Percentiles rank a stretch among this genome's conserved stretches.
phyloP scores from a whole-genome alignment of 2,329 filamentous ascomycete genomes.

The Neonectria coccinea region DNA sequence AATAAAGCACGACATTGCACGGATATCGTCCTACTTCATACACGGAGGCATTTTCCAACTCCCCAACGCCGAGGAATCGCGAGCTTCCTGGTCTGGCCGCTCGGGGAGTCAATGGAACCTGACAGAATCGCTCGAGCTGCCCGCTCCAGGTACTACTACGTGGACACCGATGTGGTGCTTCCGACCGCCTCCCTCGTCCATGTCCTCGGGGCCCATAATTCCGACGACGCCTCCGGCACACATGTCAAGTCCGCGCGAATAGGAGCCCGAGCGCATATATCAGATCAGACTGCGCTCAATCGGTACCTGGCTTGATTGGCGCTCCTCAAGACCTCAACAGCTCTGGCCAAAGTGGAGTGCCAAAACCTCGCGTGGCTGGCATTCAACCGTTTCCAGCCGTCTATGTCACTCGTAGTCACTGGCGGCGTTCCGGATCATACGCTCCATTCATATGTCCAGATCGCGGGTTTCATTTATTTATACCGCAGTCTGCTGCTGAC shows the following conservation, averaged over 20 bases:
- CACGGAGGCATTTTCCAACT: too few relatives aligned
- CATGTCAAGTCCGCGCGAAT: slow-evolving; percentile 35
- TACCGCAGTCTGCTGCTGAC: slow-evolving; percentile 10
- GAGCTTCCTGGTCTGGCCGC: too few relatives aligned
- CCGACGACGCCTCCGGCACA: slow-evolving; percentile 10
- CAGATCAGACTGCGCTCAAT: slow-evolving; percentile 14
- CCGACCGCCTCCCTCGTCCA: background rate
- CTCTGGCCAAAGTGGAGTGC: slow-evolving; percentile 1
- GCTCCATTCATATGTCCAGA: slow-evolving; percentile 17
- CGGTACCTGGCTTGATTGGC: slow-evolving; percentile 15
- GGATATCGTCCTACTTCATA: too few relatives aligned
- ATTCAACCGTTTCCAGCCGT: slow-evolving; percentile 10
- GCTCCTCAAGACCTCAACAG: slow-evolving; percentile 15
- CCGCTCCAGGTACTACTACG: background rate
- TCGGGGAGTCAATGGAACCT: too few relatives aligned
- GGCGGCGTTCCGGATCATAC: background rate
- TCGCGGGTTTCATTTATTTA: slow-evolving; percentile 17
- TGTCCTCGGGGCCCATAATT: slow-evolving; percentile 31
- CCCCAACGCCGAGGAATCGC: too few relatives aligned
- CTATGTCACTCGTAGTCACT: slow-evolving; percentile 2
- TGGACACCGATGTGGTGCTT: background rate
- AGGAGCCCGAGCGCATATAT: slow-evolving; percentile 14
- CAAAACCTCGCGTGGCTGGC: slow-evolving; percentile 11
- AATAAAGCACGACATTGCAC: too few relatives aligned
- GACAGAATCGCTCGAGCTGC: too few relatives aligned